Evolutionary conservation across 2,329 filamentous ascomycete genomes (phyloP).

Genomic region (Colletotrichum tropicicola): DNA sequence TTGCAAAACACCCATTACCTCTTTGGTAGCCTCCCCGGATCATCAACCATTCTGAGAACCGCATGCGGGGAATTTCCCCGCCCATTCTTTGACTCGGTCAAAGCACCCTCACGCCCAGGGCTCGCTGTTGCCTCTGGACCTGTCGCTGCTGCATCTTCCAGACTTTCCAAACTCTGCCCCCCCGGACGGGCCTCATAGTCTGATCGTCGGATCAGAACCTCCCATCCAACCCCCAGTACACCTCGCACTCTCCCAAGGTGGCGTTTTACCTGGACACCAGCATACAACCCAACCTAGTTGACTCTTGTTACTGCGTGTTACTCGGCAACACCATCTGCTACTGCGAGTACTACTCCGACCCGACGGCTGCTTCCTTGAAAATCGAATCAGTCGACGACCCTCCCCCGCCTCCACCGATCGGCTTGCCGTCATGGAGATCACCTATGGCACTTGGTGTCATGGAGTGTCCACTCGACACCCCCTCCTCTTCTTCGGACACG

Average conservation of each 20-base stretch:
- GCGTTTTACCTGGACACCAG: constrained; percentile 31
- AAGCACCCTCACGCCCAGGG: constrained; percentile 29
- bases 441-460: constrained; percentile 33
- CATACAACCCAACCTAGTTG: constrained; percentile 27
- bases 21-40: constrained; percentile 27
- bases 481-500: constrained; percentile 30
- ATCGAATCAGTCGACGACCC: constrained; percentile 30
- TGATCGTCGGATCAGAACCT: constrained; percentile 16
- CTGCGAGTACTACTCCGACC: constrained; percentile 27
- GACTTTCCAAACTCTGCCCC: background rate
- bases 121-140: constrained; percentile 23
- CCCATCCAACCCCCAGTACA: background rate
- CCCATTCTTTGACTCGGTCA: constrained; percentile 33
- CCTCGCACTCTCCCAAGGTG: constrained; percentile 24
- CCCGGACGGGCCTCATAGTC: background rate
- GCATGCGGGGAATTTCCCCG: constrained; percentile 34
- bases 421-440: constrained; percentile 29
- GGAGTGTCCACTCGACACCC: constrained; percentile 32
- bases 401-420: background rate
- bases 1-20: constrained; percentile 27
- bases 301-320: constrained; percentile 32
- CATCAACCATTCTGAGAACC: constrained; percentile 28
- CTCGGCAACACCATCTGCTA: constrained; percentile 28
- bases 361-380: background rate
- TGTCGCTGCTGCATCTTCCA: background rate